These are phyloP conservation scores for Multifurca ochricompacta DNA, from an alignment of 768 basidiomycete genomes.

Conservation along the genomic window DNA sequence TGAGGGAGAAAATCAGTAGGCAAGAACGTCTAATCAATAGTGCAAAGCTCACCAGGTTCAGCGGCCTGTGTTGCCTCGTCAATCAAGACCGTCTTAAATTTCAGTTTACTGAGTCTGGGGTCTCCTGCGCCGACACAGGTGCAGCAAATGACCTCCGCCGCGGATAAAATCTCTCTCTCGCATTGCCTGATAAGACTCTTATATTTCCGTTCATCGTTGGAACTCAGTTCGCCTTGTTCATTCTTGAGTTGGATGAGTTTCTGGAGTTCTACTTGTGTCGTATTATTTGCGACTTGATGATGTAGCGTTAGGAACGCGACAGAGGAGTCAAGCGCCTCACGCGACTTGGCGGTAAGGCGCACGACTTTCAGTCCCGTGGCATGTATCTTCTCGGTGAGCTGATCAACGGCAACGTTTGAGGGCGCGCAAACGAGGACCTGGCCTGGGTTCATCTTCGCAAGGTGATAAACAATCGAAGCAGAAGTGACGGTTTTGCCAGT, in stretches of 20 bases:
- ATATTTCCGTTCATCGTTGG: constrained; percentile 95
- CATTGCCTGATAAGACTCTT: constrained; percentile 91
- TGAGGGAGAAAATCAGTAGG: constrained; percentile 28
- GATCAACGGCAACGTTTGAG: constrained; percentile 98
- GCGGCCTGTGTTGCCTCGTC: constrained; percentile 99
- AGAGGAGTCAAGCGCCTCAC: constrained; percentile 96
- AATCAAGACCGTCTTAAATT: constrained; percentile 96
- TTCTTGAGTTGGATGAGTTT: constrained; percentile 97
- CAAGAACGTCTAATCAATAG: background rate
- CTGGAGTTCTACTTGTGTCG: constrained; percentile 92
- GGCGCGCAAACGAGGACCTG: constrained; percentile 99
- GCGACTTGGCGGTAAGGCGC: constrained; percentile 94
- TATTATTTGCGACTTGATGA: constrained; percentile 95
- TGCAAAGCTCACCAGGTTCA: constrained; percentile 67
- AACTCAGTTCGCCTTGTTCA: constrained; percentile 94
- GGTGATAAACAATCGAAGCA: constrained; percentile 96
- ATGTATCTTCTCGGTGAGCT: constrained; percentile 98
- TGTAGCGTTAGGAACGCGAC: constrained; percentile 91
- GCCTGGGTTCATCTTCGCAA: constrained; percentile 99
- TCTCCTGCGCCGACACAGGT: constrained; percentile 98
- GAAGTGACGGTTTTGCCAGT: constrained; percentile 99
- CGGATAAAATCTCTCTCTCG: constrained; percentile 93
- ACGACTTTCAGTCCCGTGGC: constrained; percentile 98
- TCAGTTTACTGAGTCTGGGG: constrained; percentile 90
- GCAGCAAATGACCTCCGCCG: constrained; percentile 96